These are phyloP conservation scores for Hemisphaericaspora lyxosophila DNA, from an alignment of 1,139 yeast species.

Conservation along the genomic window DNA sequence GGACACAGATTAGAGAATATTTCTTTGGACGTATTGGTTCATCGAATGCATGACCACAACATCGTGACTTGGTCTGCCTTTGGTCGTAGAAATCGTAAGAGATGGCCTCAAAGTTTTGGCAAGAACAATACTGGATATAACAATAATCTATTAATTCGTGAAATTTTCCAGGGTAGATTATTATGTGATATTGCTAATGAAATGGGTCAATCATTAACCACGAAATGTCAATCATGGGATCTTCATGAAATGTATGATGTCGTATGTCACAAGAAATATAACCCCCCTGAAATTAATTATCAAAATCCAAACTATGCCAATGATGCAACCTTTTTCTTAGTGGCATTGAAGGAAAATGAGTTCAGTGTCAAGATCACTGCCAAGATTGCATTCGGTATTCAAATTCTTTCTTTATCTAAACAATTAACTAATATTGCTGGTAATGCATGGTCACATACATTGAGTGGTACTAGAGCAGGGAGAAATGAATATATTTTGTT, in stretches of 20 bases:
- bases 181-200: constrained; percentile 92
- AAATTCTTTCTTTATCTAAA: constrained; percentile 83
- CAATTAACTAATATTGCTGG: constrained; percentile 95
- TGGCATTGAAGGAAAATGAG: constrained; percentile 72
- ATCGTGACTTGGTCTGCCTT: constrained; percentile 77
- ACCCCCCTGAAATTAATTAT: constrained; percentile 70
- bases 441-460: constrained; percentile 94
- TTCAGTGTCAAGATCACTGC: constrained; percentile 71
- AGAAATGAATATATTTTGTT: constrained; percentile 90
- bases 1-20: constrained; percentile 86
- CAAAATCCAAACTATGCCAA: constrained; percentile 65
- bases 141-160: constrained; percentile 57
- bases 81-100: constrained; percentile 76
- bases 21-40: constrained; percentile 76
- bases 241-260: constrained; percentile 86
- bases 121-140: constrained; percentile 38
- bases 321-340: constrained; percentile 63
- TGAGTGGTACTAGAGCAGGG: constrained; percentile 95
- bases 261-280: constrained; percentile 60
- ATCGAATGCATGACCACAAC: constrained; percentile 73
- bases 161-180: constrained; percentile 81
- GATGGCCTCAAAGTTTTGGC: constrained; percentile 70
- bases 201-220: constrained; percentile 89
- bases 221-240: constrained; percentile 96
- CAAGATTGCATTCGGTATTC: constrained; percentile 76